Conservation (phyloP, 164 flowering plant genomes). For the Berberis thunbergii region DNA sequence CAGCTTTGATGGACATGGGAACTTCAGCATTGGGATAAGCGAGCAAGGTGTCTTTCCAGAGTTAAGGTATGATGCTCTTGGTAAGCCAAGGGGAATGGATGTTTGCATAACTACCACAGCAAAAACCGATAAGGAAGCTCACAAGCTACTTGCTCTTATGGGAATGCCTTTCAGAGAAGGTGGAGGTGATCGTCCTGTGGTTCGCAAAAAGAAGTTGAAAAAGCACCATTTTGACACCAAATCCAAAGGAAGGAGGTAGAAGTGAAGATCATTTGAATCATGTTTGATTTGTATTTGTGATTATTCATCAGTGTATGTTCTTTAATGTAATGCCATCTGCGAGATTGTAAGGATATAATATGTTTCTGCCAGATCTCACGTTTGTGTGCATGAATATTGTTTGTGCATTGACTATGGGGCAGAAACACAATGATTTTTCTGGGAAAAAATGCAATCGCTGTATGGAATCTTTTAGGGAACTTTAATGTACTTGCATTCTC, state of each 20-base stretch:
- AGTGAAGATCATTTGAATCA: neutral
- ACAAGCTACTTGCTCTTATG: slow-evolving; percentile 68
- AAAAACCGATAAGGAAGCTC: slow-evolving; percentile 75
- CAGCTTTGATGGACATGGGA: slow-evolving; percentile 87
- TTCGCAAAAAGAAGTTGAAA: slow-evolving; percentile 78
- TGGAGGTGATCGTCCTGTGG: slow-evolving; percentile 21
- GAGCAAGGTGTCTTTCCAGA: slow-evolving; percentile 94
- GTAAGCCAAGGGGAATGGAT: slow-evolving; percentile 87
- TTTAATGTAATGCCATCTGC: neutral
- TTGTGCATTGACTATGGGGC: too few species aligned
- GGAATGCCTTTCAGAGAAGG: slow-evolving; percentile 98
- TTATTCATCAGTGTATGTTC: neutral
- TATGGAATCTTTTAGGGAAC: too few species aligned
- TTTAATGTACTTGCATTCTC: too few species aligned
- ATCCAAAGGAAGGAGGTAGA: slow-evolving; percentile 26
- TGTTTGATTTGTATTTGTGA: neutral
- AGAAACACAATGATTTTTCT: too few species aligned
- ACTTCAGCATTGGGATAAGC: slow-evolving; percentile 70
- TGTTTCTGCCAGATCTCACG: too few species aligned
- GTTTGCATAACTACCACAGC: slow-evolving; percentile 91
- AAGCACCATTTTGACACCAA: slow-evolving; percentile 66
- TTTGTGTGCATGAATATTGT: too few species aligned
- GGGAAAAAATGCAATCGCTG: too few species aligned
- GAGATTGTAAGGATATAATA: too few species aligned
- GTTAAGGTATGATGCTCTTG: slow-evolving; percentile 49